Base-by-base conservation (phyloP, 352 stramenopile genomes). In the Sclerospora graminicola region DNA sequence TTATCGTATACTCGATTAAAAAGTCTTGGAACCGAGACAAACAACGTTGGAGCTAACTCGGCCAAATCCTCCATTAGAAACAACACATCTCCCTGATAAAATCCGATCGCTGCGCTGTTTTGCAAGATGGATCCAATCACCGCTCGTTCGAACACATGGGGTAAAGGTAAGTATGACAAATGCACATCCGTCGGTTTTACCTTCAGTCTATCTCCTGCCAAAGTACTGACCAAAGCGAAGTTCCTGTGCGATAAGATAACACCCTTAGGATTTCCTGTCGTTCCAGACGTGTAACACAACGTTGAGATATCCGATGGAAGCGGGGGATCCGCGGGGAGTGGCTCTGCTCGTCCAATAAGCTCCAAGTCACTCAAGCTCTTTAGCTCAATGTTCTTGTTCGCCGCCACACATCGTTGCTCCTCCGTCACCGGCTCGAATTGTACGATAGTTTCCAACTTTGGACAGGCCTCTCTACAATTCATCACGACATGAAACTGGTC, bases 1-100 rank as follows among this genome's bases (percentile, higher is more conserved):
- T 97, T 97, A 78, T 98, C 93, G 66, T 98, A 89, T 41, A 99
- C 93, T 52, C 95, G 95, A 57, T 98, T 98, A 42, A 98, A 79
- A 14, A 99, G 76, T 15, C 96, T 82, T 1, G 96, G 96, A 28
- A 98, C 95, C 0, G 82, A 89, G 8, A 88, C 69, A 53, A 99
- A 95, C 0, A 97, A 49, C 14, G 94, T 98, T 0, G 94, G 94
- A 30, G 77, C 66, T 47, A 97, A 82, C 37, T 79, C 89, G n/a
- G 85, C 69, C 32, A 97, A 51, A 59, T 98, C 95, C 45, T 97
- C 89, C 63, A 98, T 81, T 3, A 99, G 51, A 13, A 88, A 70
- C 24, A 82, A 38, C 13, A 95, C 80, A 51, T 97, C 84, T 15
- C 94, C 94, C 15, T 92, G 80, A 54, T 73, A 84, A 38, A 82